Conservation (phyloP, 768 basidiomycete species). For the Rhizopogon vulgaris region DNA sequence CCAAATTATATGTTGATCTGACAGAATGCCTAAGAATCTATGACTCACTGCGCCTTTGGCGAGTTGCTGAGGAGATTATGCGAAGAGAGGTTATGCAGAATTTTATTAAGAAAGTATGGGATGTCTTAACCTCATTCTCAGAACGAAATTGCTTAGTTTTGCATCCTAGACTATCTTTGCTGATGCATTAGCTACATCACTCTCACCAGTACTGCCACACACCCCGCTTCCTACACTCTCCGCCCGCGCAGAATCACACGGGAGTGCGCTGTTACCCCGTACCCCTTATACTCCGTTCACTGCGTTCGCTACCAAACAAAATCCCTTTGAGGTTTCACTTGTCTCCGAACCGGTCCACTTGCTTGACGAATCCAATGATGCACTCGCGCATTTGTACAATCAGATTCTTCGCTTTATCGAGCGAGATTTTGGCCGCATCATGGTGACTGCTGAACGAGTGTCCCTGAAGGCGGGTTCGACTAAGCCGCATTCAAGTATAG, state of each 20-base stretch:
- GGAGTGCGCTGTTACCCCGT: constrained; percentile 38
- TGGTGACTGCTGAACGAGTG: constrained; percentile 71
- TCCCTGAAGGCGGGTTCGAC: constrained; percentile 40
- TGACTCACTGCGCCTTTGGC: constrained; percentile 73
- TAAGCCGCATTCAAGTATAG: constrained; percentile 7
- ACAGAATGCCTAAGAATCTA: constrained; percentile 78
- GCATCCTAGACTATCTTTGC: constrained; percentile 61
- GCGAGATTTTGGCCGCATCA: constrained; percentile 63
- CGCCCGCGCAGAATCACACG: constrained; percentile 2
- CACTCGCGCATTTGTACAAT: constrained; percentile 75
- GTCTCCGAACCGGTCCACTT: constrained; percentile 38
- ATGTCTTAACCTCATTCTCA: neutral
- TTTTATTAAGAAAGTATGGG: constrained; percentile 72
- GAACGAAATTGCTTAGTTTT: constrained; percentile 3
- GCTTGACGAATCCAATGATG: constrained; percentile 60
- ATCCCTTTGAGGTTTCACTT: constrained; percentile 29
- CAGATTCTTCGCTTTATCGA: constrained; percentile 77
- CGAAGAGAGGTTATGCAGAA: constrained; percentile 62
- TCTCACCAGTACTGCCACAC: constrained; percentile 71
- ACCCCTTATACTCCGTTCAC: constrained; percentile 51
- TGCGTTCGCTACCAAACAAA: constrained; percentile 38
- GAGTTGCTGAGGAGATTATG: constrained; percentile 85
- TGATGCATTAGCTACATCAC: constrained; percentile 59
- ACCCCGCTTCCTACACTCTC: constrained; percentile 47
- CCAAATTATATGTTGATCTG: constrained; percentile 58